Evolutionary conservation across 2,329 filamentous ascomycete species (phyloP), one percentile per base, ranked within the genome.

Genomic region (Tolypocladium pustulatum): DNA sequence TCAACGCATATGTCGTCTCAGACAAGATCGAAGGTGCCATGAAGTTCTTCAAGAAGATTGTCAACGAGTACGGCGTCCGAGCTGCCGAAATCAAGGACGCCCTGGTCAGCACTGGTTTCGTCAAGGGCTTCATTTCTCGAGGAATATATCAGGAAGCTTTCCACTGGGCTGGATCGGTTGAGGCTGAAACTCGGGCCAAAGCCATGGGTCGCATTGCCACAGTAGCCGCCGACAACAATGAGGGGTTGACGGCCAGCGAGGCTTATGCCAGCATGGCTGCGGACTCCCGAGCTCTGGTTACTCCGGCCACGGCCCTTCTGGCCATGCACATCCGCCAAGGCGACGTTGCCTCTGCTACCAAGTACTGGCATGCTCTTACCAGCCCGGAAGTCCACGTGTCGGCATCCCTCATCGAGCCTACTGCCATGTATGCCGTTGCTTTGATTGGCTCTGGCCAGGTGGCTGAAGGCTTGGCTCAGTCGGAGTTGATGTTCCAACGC

Each of bases 341-440:
- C 60, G 88, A 96, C 72, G 84, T 96, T 60, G 78, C 86, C 30
- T 82, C 84, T 58, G 92, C 92, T 56, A 83, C 88, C 63, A 81
- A 86, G 63, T 93, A 91, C 75, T 97, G 93, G 91, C 81, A 84
- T 57, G 78, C 89, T 59, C 78, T 97, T 57, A 84, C 81, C 62
- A 81, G 78, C 43, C 80, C 85, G 2, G 81, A 85, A 60, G 79
- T 84, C 67, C 76, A 80, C 56, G 80, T 84, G 38, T 81, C 82
- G 15, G 71, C 80, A 57, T 78, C 85, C 37, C 87, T 95, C 72
- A 88, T 96, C 62, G 91, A 96, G 75, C 89, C 91, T 30, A 88
- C 91, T 15, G 84, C 90, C 59, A 96, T 97, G 91, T 96, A 93
- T 68, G 85, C 89, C 17, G 85, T 96, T 59, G 90, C 91, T 54